Conservation (phyloP, 495 filamentous ascomycete species). For the Aspergillus bridgeri region DNA sequence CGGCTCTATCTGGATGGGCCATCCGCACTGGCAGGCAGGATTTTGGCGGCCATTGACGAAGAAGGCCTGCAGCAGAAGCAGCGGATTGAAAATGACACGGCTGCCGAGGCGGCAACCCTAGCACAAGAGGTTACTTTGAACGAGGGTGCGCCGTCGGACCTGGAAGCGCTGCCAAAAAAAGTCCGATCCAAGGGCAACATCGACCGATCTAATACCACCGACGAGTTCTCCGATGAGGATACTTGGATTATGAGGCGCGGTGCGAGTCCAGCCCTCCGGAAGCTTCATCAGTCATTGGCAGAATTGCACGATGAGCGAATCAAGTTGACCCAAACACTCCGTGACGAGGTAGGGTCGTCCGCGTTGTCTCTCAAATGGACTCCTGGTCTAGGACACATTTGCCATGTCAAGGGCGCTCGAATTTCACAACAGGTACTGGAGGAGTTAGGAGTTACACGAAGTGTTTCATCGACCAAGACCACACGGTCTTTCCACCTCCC, state of each 20-base stretch:
- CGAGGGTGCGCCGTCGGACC: conserved; percentile 52
- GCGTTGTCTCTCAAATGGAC: conserved; percentile 78
- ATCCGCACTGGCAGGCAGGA: conserved; percentile 61
- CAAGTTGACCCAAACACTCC: conserved; percentile 56
- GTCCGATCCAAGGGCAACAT: conserved; percentile 33
- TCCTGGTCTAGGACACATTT: conserved; percentile 79
- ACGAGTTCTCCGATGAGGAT: conserved; percentile 44
- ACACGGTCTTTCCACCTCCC: conserved; percentile 82
- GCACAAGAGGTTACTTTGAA: conserved; percentile 62
- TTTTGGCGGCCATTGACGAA: conserved; percentile 82
- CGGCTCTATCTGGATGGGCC: conserved; percentile 70
- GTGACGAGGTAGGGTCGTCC: conserved; percentile 51
- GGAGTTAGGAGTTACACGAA: conserved; percentile 49
- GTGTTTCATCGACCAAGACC: conserved; percentile 72
- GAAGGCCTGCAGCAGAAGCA: conserved; percentile 82
- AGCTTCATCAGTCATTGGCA: conserved; percentile 64
- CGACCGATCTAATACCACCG: conserved; percentile 26
- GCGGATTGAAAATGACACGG: conserved; percentile 66
- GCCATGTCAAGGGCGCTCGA: conserved; percentile 79
- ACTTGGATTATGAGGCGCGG: conserved; percentile 81
- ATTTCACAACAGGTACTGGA: conserved; percentile 51
- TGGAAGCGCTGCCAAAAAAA: conserved; percentile 43
- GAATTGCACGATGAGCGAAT: conserved; percentile 54
- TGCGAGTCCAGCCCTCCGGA: conserved; percentile 62
- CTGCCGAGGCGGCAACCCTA: conserved; percentile 61